These are phyloP conservation scores for Carpinus fangiana DNA, from an alignment of 306 rosid genomes.

Conservation along the genomic window DNA sequence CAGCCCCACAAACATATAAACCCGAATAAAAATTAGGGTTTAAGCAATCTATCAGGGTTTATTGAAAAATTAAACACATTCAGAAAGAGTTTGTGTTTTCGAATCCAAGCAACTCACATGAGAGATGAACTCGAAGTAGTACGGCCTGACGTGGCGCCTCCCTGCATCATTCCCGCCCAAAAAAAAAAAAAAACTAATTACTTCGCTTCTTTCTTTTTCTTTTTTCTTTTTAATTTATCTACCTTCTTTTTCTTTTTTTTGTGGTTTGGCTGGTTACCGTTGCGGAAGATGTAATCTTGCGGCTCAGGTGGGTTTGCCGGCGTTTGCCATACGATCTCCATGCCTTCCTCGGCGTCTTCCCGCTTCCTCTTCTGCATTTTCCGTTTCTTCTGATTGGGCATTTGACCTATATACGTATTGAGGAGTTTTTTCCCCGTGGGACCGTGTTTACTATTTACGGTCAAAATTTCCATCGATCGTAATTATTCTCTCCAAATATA, in stretches of 20 bases:
- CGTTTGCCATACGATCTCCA: constrained; percentile 89
- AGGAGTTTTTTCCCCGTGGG: background rate
- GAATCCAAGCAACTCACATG: constrained; percentile 45
- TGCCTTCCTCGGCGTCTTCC: constrained; percentile 41
- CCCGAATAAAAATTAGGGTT: constrained; percentile 21
- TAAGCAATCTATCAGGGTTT: constrained; percentile 25
- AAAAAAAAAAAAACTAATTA: background rate
- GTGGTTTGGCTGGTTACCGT: constrained; percentile 46
- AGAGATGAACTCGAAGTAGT: constrained; percentile 89
- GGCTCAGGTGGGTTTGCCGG: constrained; percentile 76
- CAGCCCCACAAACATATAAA: constrained; percentile 15
- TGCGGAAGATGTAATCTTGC: constrained; percentile 62
- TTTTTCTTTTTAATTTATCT: background rate
- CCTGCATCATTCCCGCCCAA: constrained; percentile 56
- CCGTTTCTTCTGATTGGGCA: background rate
- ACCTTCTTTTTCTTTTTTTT: background rate
- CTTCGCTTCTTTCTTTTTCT: background rate
- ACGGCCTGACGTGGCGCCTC: constrained; percentile 72
- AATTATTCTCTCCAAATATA: too few species aligned
- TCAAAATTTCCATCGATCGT: too few species aligned
- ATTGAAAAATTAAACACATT: background rate
- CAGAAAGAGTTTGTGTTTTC: background rate
- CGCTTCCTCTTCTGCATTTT: constrained; percentile 34
- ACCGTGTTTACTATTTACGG: too few species aligned
- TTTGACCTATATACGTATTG: background rate